Evolutionary conservation across 179 eudicot genomes (phyloP).

Genomic region (Beta macrorhiza): DNA sequence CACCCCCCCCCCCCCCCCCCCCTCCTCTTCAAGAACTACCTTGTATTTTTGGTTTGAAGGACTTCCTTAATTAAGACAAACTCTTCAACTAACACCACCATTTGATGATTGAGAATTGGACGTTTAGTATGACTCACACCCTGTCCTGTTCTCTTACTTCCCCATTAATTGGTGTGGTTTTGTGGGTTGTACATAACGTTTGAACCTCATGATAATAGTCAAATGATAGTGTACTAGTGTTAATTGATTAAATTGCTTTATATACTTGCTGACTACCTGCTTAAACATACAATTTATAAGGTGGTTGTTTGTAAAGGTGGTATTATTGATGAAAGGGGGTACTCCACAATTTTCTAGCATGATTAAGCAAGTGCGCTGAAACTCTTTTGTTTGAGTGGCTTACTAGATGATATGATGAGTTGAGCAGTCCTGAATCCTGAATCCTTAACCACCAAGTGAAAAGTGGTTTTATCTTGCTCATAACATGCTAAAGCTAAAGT

Average conservation of each 20-base stretch:
- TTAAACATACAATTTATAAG: too few relatives aligned
- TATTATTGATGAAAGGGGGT: not conserved
- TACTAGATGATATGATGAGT: not conserved
- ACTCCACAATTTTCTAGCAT: not conserved
- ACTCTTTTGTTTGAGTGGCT: not conserved
- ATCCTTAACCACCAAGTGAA: not conserved
- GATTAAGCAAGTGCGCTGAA: not conserved
- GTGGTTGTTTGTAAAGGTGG: too few relatives aligned
- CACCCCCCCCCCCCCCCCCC: too few relatives aligned
- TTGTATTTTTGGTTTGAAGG: not conserved
- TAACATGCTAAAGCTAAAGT: not conserved
- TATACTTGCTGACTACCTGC: too few relatives aligned
- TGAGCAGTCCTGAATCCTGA: not conserved
- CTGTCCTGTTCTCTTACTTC: not conserved
- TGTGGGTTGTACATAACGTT: not conserved
- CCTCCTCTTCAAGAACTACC: not conserved
- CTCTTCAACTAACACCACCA: not conserved
- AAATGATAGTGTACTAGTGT: not conserved
- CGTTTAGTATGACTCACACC: not conserved
- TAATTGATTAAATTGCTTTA: not conserved
- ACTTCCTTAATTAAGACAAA: not conserved
- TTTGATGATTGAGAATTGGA: not conserved
- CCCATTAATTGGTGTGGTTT: not conserved
- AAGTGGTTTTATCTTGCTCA: constrained; percentile 1
- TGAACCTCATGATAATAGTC: not conserved